These are phyloP conservation scores for Ustilago lituana DNA, from an alignment of 1,284 basidiomycete species.

Conservation along the genomic window DNA sequence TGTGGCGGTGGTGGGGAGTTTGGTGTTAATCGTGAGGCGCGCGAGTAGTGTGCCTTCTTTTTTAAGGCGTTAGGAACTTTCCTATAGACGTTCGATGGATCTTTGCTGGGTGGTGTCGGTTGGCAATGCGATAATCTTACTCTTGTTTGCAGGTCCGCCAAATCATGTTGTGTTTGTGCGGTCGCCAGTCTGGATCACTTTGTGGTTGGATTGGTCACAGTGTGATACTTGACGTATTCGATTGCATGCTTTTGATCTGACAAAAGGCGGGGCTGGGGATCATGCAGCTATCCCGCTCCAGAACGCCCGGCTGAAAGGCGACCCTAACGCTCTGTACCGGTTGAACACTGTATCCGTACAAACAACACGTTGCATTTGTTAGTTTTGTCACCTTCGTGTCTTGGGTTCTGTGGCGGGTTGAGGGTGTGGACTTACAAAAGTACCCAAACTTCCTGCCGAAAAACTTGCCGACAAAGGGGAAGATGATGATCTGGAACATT, in stretches of 20 bases:
- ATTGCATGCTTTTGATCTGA: too few species aligned
- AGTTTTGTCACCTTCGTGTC: too few species aligned
- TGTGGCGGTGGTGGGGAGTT: constrained; percentile 45
- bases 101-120: too few species aligned
- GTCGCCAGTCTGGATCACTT: too few species aligned
- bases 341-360: constrained; percentile 27
- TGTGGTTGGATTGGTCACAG: too few species aligned
- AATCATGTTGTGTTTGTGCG: too few species aligned
- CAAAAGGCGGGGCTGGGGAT: too few species aligned
- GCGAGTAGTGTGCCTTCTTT: constrained; percentile 14
- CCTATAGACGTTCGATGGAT: too few species aligned
- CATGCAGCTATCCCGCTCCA: constrained; percentile 14
- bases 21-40: constrained; percentile 47
- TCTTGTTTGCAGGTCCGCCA: too few species aligned
- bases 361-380: neutral
- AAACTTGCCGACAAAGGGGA: constrained; percentile 50
- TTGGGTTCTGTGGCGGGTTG: too few species aligned
- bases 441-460: constrained; percentile 46
- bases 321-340: constrained; percentile 19
- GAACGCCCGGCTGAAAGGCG: constrained; percentile 13
- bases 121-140: too few species aligned
- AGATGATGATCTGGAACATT: constrained; percentile 48
- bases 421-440: constrained; percentile 46
- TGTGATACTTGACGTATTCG: too few species aligned
- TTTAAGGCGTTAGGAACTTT: constrained; percentile 1